These are phyloP conservation scores for Pyricularia sp. DNA, from an alignment of 2,329 filamentous ascomycete genomes.

Conservation along the genomic window DNA sequence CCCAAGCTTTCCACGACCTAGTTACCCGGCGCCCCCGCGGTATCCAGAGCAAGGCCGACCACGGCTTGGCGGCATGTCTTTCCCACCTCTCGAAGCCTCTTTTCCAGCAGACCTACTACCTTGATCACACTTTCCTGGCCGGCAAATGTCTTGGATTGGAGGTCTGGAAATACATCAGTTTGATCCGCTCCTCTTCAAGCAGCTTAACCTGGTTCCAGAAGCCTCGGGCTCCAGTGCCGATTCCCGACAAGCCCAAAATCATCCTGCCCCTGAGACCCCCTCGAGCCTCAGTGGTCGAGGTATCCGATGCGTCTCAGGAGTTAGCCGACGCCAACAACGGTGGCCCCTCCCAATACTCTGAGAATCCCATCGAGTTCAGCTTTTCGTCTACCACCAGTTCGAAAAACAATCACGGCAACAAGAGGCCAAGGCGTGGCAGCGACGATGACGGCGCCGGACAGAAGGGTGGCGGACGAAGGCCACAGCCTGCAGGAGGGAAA, in stretches of 20 bases:
- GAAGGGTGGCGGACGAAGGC: not conserved
- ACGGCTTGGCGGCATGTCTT: not conserved
- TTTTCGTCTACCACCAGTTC: not conserved
- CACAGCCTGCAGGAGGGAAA: not conserved
- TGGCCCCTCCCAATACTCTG: not conserved
- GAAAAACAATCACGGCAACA: not conserved
- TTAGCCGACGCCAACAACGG: not conserved
- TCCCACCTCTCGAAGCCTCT: not conserved
- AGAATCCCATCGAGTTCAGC: not conserved
- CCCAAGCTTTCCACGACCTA: too few species aligned
- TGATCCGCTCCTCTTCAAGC: not conserved
- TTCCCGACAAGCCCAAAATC: not conserved
- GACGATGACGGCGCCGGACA: not conserved
- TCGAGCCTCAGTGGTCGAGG: not conserved
- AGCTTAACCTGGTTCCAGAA: not conserved
- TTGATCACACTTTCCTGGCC: too few species aligned
- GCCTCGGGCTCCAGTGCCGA: not conserved
- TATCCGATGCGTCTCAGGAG: not conserved
- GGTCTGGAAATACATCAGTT: too few species aligned
- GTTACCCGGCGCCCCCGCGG: too few species aligned
- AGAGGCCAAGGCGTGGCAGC: not conserved
- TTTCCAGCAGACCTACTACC: not conserved
- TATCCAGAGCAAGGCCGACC: too few species aligned
- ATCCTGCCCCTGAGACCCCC: not conserved
- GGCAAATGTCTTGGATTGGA: too few species aligned